Base-by-base conservation (phyloP, 1,139 yeast species). In the Barnettozyma hawaiiensis region DNA sequence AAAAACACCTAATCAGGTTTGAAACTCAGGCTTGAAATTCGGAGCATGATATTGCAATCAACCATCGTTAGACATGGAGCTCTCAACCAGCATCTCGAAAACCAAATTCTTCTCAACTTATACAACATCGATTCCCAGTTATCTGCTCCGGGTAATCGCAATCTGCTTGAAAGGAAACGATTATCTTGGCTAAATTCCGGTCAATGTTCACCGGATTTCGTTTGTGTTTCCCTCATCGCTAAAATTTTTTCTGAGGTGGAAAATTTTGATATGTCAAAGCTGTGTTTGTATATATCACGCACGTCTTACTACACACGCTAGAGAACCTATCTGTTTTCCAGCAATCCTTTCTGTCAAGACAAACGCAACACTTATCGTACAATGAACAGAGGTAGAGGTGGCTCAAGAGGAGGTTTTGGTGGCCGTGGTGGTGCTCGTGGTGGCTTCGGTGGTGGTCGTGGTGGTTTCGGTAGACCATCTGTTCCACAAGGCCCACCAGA, bases 401-500 rank as follows among this genome's bases (percentile, higher is more conserved):
- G 87, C 55, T 76, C 64, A 47, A 72, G 80, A 66, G 85, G 86
- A 51, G 87, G 89, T 53, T 77, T 81, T 64, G 35, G 81, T 55
- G 32, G 39, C 15, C 74, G 83, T 65, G 82, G 84, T 46, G 78
- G 81, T n/a, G n/a, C n/a, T 56, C 18, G 78, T 55, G 79, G 81
- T 44, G 80, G 81, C 42, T 58, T 57, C 50, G 70, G 74, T 57
- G 70, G 74, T 57, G 66, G 57, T 37, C 50, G 70, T 42, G 75
- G 74, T 47, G 69, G 70, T 14, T 58, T 61, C 40, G 68, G 69
- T 41, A 64, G 72, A 45, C 60, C 69, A 48, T 65, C 77, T 23
- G 72, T 73, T 31, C 60, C 67, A 54, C 63, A 76, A 53, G 80
- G 84, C 44, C 98, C 98, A 41, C 98, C 98, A 62, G 97, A 89